Evolutionary conservation across 2,329 filamentous ascomycete genomes (phyloP), one percentile per base, ranked within the genome.

Genomic region (Pseudocercospora macadamiae): DNA sequence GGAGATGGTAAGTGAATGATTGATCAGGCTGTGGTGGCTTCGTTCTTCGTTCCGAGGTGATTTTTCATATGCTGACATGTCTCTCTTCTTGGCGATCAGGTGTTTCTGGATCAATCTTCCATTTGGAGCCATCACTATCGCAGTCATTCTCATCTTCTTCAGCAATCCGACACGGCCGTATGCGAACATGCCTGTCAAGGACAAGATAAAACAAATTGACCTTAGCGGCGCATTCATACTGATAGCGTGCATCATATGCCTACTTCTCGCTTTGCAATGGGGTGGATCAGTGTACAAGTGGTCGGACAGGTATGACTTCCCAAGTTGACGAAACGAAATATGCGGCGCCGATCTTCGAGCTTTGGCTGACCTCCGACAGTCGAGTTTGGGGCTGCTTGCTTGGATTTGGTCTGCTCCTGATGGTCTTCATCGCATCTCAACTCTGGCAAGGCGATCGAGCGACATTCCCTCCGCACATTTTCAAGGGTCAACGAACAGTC

Each of bases 141-240:
- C 60, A 2, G 70, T 75, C 16, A 69, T 76, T 16, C 68, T 76
- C 53, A 62, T 75, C 47, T 64, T 74, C 51, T 62, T 74, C 51
- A 51, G 34, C 19, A 57, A 59, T 9, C 61, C 64, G 5, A 25
- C 57, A 6, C 28, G 58, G 49, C 23, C 55, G 44, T 56, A 61
- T 36, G 51, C 60, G 21, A 32, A 57, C 6, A 60, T 59, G 42
- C 30, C 32, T 1, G 64, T 79, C 4, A 65, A 68, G 4, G 77
- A 82, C 64, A 81, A 82, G 70, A 53, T 82, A 16, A 68, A 76
- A 0, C 79, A 82, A 63, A 78, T 83, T 72, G 82, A 83, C 60
- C 72, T 78, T 3, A 59, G 77, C 1, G 81, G 81, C 2, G 73
- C 76, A 4, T 67, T 75, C 18, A 65, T 82, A 32, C 69, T 83